Evolutionary conservation across 2,329 filamentous ascomycete species (phyloP).

Genomic region (Magnaporthiopsis rhizophila): DNA sequence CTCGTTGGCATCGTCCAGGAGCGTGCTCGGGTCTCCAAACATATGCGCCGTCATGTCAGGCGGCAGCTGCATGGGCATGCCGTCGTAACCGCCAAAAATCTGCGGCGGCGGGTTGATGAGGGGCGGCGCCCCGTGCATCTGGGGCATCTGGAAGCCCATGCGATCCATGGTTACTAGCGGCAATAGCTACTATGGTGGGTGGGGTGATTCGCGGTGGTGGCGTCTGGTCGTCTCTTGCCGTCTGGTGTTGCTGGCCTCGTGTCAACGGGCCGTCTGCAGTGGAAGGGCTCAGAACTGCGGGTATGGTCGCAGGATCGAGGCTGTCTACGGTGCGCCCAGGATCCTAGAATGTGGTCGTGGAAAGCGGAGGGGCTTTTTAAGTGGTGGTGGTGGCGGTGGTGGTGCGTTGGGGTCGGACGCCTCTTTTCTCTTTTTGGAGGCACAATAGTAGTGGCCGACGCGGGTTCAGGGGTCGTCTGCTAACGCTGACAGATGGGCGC

Average conservation of each 20-base stretch:
- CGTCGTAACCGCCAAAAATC: constrained; percentile 57
- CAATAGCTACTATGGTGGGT: neutral
- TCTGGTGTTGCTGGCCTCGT: neutral
- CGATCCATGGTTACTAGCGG: constrained; percentile 34
- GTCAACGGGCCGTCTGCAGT: neutral
- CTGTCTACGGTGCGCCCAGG: neutral
- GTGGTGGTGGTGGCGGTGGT: no score
- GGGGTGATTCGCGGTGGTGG: neutral
- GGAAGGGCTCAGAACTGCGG: neutral
- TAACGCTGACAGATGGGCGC: neutral
- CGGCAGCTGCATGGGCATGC: constrained; percentile 47
- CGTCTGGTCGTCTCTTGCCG: neutral
- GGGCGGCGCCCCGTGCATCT: constrained; percentile 41
- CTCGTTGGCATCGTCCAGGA: constrained; percentile 64
- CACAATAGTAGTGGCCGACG: neutral
- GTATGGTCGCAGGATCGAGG: neutral
- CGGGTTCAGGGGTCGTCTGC: neutral
- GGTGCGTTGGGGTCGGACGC: neutral
- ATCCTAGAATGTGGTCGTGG: neutral
- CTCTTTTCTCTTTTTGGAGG: neutral
- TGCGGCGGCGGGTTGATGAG: constrained; percentile 63
- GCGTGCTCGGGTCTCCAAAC: constrained; percentile 46
- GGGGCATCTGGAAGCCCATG: constrained; percentile 51
- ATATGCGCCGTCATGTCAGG: constrained; percentile 49
- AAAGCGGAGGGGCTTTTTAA: neutral